These are phyloP conservation scores for Hemisphaericaspora xylanilytica DNA, from an alignment of 1,139 yeast species.

Conservation along the genomic window DNA sequence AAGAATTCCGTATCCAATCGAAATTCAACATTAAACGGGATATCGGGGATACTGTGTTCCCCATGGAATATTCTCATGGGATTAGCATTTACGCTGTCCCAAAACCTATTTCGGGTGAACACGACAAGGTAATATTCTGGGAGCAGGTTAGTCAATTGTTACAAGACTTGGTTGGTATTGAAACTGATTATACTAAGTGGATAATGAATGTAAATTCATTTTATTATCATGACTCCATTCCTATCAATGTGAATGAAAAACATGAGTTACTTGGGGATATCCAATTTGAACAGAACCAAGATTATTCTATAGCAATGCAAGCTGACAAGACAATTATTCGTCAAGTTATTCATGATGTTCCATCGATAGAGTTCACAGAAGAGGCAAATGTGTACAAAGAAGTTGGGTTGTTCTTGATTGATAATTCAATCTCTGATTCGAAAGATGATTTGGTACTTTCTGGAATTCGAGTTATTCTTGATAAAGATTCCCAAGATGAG, in stretches of 20 bases:
- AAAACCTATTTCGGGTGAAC: constrained; percentile 7
- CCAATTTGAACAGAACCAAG: neutral
- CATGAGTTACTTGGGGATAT: constrained; percentile 8
- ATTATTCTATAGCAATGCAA: no score
- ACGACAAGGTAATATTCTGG: constrained; percentile 20
- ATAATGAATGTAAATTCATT: constrained; percentile 22
- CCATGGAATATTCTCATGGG: constrained; percentile 24
- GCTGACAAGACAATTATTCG: no score
- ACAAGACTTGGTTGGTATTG: constrained; percentile 17
- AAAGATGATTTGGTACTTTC: constrained; percentile 35
- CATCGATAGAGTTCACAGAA: constrained; percentile 8
- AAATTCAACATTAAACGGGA: constrained; percentile 7
- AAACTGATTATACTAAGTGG: constrained; percentile 19
- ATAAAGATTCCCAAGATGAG: constrained; percentile 7
- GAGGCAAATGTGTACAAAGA: constrained; percentile 22
- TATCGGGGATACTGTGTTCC: constrained; percentile 20
- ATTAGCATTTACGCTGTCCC: constrained; percentile 30
- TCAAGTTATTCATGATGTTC: constrained; percentile 13
- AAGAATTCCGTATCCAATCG: constrained; percentile 25
- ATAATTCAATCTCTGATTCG: constrained; percentile 22
- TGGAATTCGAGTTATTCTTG: constrained; percentile 33
- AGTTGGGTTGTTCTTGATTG: constrained; percentile 35
- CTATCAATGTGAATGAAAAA: constrained; percentile 5
- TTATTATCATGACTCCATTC: constrained; percentile 15
- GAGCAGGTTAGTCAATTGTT: constrained; percentile 20